Base-by-base conservation (phyloP, 2,329 filamentous ascomycete species). In the Paracorniculantispora psalliotae region DNA sequence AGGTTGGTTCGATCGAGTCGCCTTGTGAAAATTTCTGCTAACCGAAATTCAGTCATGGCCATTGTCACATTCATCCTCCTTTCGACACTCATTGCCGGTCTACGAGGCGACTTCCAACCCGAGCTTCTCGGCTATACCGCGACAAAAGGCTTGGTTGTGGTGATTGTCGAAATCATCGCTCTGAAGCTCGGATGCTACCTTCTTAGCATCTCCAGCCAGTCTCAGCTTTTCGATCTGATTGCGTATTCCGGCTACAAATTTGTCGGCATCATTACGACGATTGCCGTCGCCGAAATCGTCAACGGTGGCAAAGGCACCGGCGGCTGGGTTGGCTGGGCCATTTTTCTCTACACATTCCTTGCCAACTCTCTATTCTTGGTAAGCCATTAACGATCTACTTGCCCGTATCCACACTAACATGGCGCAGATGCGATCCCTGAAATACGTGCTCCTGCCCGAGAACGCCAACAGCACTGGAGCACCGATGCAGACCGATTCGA, bases 191-290 rank as follows among this genome's bases (percentile, higher is more conserved):
- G 93, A 55, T 96, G 91, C 73, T 99, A 97, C 71, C 86, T 99
- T 57, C 77, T 99, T 53, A 92, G 86, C 75, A 97, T 99, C 73
- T 96, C 87, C 67, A 96, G 94, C 71, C 91, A 96, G 65, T 94
- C 90, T 17, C 94, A 97, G 72, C 83, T 97, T 55, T 84, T 97
- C 60, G 94, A 99, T 68, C 77, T 99, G 53, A 88, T 99, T 57
- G 96, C 96, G 5, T 99, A 99, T 76, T 93, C 90, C 2, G 96
- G 96, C 21, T 99, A 99, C 78, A 99, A 99, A 74, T 99, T 99
- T 69, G 93, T 99, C 28, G 94, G 93, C 33, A 92, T 97, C 66
- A 99, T 99, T 62, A 82, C 90, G 52, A 97, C 92, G 0, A 85
- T 97, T 62, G 82, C 89, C 13, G 77, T 93, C 19, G 87, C 90